phyloP scores from a whole-genome alignment of 2,329 filamentous ascomycete species.

The Sporothrix inflata region DNA sequence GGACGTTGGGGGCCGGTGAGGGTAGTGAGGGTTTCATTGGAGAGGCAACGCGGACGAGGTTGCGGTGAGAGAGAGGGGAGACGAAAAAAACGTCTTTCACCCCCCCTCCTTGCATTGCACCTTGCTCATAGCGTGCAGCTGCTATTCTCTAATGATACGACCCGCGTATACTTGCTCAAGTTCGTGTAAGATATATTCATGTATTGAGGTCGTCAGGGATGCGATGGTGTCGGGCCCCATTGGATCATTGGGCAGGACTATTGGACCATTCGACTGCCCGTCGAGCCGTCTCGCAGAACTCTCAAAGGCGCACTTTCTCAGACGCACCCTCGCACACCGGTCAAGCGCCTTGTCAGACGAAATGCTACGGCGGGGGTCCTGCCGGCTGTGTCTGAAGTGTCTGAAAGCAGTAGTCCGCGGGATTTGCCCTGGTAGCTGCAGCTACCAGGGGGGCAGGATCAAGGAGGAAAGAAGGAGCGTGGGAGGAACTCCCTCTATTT shows the following conservation, averaged over 20 bases:
- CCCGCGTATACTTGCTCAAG: too few species aligned
- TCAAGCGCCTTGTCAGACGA: neutral
- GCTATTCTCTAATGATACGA: neutral
- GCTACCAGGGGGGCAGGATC: neutral
- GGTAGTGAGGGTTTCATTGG: neutral
- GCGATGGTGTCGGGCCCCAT: too few species aligned
- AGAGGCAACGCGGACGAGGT: neutral
- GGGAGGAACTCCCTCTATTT: neutral
- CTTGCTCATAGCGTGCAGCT: neutral
- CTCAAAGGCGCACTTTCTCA: too few species aligned
- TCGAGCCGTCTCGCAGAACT: too few species aligned
- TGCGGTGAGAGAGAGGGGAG: conserved; percentile 10
- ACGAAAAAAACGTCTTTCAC: neutral
- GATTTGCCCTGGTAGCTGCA: neutral
- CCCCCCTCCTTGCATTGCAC: neutral
- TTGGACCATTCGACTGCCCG: neutral
- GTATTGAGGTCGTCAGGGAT: too few species aligned
- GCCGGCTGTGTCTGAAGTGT: neutral
- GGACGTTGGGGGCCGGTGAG: conserved; percentile 9
- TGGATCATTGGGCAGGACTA: too few species aligned
- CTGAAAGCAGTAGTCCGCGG: neutral
- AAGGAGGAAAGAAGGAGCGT: too few species aligned
- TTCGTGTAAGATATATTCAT: too few species aligned
- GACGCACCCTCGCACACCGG: neutral
- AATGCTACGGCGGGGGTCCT: neutral